Conservation (phyloP, 1,139 yeast genomes). For the Candida sp. region DNA sequence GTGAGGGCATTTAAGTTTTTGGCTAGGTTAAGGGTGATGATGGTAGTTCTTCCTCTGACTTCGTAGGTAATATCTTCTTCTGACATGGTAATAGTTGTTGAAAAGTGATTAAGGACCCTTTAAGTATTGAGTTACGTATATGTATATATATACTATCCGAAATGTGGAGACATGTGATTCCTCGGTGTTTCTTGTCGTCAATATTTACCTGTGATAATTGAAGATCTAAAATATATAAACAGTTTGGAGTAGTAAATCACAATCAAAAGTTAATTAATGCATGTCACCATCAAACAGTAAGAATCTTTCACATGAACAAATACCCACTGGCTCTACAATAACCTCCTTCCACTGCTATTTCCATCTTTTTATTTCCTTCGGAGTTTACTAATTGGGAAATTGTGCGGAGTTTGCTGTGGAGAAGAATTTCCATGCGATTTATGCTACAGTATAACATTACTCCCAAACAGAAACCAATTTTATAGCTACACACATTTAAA, state of each 20-base stretch:
- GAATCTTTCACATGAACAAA: too few relatives aligned
- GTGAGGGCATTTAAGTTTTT: constrained; percentile 64
- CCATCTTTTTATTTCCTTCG: too few relatives aligned
- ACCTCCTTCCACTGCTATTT: too few relatives aligned
- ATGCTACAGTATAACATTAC: too few relatives aligned
- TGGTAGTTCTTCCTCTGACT: constrained; percentile 52
- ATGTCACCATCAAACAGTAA: too few relatives aligned
- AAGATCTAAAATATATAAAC: background rate
- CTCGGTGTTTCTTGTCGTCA: background rate
- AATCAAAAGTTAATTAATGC: too few relatives aligned
- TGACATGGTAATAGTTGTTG: constrained; percentile 6
- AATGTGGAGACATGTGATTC: background rate
- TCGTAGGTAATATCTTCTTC: constrained; percentile 40
- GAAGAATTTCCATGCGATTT: too few relatives aligned
- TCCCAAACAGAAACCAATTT: too few relatives aligned
- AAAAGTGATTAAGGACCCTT: background rate
- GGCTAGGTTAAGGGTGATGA: constrained; percentile 70
- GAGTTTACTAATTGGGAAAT: too few relatives aligned
- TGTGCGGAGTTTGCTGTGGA: too few relatives aligned
- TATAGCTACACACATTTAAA: too few relatives aligned
- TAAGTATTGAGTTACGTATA: background rate
- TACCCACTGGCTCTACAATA: too few relatives aligned
- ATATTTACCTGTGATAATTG: background rate
- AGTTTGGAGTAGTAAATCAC: background rate
- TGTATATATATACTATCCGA: background rate